Evolutionary conservation across 306 rosid genomes (phyloP).

Genomic region (Glycyrrhiza uralensis): DNA sequence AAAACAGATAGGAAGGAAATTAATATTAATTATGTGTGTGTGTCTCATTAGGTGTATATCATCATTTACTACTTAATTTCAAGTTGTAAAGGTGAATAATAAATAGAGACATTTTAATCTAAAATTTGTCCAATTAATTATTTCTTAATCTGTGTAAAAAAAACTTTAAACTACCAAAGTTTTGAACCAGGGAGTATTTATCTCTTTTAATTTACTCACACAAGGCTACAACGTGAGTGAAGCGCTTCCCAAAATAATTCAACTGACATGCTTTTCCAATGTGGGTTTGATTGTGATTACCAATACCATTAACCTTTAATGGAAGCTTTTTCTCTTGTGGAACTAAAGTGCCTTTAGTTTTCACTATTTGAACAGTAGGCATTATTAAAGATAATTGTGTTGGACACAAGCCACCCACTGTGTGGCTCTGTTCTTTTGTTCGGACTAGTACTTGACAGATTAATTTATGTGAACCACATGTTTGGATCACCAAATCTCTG

Average conservation of each 20-base stretch:
- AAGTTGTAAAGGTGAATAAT: constrained; percentile 16
- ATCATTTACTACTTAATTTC: constrained; percentile 13
- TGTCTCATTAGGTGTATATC: neutral
- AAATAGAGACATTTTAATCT: too few relatives aligned
- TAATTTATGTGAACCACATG: neutral
- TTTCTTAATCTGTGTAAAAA: too few relatives aligned
- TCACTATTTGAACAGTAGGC: neutral
- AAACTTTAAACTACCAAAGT: too few relatives aligned
- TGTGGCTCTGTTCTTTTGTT: neutral
- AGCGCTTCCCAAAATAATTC: constrained; percentile 13
- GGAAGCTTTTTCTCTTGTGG: constrained; percentile 5
- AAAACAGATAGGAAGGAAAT: neutral
- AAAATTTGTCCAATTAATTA: too few relatives aligned
- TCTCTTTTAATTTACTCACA: too few relatives aligned
- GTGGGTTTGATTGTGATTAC: constrained; percentile 21
- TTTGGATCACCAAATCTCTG: neutral
- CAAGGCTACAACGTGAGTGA: neutral
- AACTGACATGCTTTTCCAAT: constrained; percentile 17
- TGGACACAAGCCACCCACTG: neutral
- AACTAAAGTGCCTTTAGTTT: neutral
- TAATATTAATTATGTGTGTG: too few relatives aligned
- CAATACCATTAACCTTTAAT: neutral
- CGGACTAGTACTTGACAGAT: neutral
- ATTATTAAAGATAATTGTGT: neutral
- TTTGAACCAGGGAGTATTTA: too few relatives aligned